phyloP scores from a whole-genome alignment of 2,329 filamentous ascomycete species.

The Knoxdaviesia proteae region DNA sequence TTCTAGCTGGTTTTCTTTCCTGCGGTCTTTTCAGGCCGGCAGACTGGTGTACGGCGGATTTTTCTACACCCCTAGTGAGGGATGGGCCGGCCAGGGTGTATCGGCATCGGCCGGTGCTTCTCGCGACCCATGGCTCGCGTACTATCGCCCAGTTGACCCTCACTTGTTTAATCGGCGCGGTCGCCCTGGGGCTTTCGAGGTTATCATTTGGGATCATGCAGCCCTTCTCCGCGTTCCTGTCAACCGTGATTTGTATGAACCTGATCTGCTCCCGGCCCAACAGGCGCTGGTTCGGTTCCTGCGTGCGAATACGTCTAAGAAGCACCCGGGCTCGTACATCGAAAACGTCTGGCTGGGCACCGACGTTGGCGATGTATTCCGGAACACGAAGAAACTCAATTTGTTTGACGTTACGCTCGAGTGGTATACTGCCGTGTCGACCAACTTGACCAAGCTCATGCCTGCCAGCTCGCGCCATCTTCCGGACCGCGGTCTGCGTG shows the following conservation, averaged over 20 bases:
- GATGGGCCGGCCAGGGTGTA: conserved; percentile 12
- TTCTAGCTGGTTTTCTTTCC: conserved; percentile 9
- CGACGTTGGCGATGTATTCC: no score
- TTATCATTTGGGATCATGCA: conserved; percentile 32
- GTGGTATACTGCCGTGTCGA: conserved; percentile 21
- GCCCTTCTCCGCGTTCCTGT: conserved; percentile 9
- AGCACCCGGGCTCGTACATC: conserved; percentile 15
- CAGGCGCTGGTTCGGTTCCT: conserved; percentile 19
- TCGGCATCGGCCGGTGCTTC: conserved; percentile 6
- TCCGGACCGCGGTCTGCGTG: no score
- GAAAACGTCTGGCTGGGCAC: conserved; percentile 20
- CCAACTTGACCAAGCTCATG: no score
- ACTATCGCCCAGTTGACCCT: conserved; percentile 22
- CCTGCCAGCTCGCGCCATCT: no score
- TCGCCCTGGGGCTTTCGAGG: conserved; percentile 17
- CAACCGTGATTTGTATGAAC: conserved; percentile 8
- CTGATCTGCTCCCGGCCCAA: conserved; percentile 24
- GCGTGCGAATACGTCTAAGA: conserved; percentile 9
- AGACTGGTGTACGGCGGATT: conserved; percentile 13
- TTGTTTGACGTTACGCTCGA: conserved; percentile 23
- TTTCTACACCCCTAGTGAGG: conserved; percentile 26
- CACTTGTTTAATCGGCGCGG: conserved; percentile 7
- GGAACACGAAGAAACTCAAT: no score
- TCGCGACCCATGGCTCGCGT: conserved; percentile 28
- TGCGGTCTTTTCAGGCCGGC: conserved; percentile 1